Conservation (phyloP, 1,284 basidiomycete species). For the Cryptococcus sp. region DNA sequence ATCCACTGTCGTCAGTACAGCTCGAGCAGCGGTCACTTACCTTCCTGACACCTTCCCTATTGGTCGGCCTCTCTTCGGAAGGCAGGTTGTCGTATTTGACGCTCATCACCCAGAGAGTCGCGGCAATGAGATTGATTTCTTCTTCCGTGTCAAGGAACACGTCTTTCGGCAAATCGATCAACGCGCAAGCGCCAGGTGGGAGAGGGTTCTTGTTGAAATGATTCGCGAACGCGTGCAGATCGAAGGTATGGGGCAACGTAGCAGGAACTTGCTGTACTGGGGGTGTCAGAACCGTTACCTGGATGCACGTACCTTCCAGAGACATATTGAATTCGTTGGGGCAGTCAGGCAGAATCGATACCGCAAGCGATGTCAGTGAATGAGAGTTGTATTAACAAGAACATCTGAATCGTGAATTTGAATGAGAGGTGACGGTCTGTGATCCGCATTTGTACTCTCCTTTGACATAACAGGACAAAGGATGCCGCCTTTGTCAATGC, state of each 20-base stretch:
- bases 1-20: constrained; percentile 31
- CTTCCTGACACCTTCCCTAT: constrained; percentile 28
- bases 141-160: constrained; percentile 43
- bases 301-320: constrained; percentile 6
- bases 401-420: not conserved
- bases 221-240: constrained; percentile 22
- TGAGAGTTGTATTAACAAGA: not conserved
- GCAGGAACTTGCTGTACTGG: constrained; percentile 10
- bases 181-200: constrained; percentile 23
- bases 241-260: constrained; percentile 32
- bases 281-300: not conserved
- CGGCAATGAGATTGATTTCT: constrained; percentile 38
- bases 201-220: constrained; percentile 37
- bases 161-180: constrained; percentile 37
- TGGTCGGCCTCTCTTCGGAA: constrained; percentile 27
- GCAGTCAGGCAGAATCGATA: too few species aligned
- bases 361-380: too few species aligned
- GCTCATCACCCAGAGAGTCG: constrained; percentile 28
- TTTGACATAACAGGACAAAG: constrained; percentile 7
- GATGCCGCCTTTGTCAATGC: not conserved
- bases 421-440: not conserved
- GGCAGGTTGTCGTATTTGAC: constrained; percentile 34
- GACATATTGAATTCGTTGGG: constrained; percentile 1
- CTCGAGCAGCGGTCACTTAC: constrained; percentile 15
- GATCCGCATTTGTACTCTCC: not conserved